Base-by-base conservation (phyloP, 2,329 filamentous ascomycete species). In the Colletotrichum tropicicola region DNA sequence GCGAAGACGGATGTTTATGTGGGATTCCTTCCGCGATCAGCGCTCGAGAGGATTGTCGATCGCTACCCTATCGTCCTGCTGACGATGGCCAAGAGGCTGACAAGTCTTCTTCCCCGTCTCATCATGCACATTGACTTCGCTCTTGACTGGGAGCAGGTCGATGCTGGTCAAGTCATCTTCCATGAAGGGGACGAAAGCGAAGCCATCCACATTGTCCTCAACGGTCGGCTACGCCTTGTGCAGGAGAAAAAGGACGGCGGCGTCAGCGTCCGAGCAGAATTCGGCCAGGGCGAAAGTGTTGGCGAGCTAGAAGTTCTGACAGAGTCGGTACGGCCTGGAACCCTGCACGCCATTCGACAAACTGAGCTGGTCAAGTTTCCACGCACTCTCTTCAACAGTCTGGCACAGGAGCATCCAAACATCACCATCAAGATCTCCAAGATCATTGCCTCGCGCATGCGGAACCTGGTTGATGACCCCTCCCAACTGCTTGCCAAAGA, bases 341-440 rank as follows among this genome's bases (percentile, higher is more conserved):
- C 95, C 1, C 80, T 99, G 13, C 95, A 98, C 73, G 96, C 96
- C 5, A 99, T 99, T 70, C 92, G 96, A 61, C 96, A 98, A 69
- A 98, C 96, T 0, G 96, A 99, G 75, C 82, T 99, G 27, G 95
- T 97, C 63, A 98, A 97, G 72, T 97, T 99, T 65, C 96, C 96
- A 1, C 92, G 95, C 63, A 97, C 93, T 0, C 81, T 99, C 1
- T 99, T 99, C 83, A 99, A 99, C 82, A 99, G 96, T 73, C 87
- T 99, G 56, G 96, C 96, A 0, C 91, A 97, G 74, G 96, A 99
- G 73, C 96, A 99, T 73, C 96, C 96, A 5, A 97, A 94, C 44
- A 99, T 99, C 73, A 98, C 96, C 0, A 98, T 99, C 77, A 98
- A 98, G 78, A 97, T 99, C 27, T 98, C 96, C 2, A 99, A 98